A percentile compares a stretch with the other conserved stretches of the same genome.
phyloP scores from a whole-genome alignment of 768 basidiomycete genomes.

The Mycena latifolia region DNA sequence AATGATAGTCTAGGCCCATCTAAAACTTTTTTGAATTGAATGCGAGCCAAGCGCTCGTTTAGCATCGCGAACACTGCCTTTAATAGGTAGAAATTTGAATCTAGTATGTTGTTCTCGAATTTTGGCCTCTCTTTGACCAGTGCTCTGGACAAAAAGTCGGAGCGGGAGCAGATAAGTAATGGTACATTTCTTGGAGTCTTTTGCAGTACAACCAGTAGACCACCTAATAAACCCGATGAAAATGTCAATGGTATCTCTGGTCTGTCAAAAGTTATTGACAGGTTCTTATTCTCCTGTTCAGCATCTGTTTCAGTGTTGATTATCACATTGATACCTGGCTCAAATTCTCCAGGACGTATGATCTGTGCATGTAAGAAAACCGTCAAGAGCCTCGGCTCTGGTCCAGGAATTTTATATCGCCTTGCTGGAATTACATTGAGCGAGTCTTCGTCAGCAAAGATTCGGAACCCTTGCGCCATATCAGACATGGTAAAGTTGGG shows the following conservation, averaged over 20 bases:
- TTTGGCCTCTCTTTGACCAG: background rate
- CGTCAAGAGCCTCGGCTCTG: background rate
- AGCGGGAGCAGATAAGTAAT: background rate
- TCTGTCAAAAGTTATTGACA: background rate
- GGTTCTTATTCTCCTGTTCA: background rate
- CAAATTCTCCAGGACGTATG: background rate
- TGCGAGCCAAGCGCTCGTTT: constrained; percentile 4
- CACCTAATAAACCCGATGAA: too few relatives aligned
- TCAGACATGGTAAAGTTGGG: background rate
- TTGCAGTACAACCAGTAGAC: too few relatives aligned
- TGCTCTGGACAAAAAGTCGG: background rate
- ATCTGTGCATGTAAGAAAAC: background rate
- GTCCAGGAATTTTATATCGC: background rate
- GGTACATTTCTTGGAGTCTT: background rate
- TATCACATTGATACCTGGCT: background rate
- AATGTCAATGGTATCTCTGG: too few relatives aligned
- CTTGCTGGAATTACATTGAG: constrained; percentile 3
- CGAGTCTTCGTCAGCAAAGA: background rate
- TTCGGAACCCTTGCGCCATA: background rate
- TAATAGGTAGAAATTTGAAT: background rate
- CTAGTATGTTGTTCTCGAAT: background rate
- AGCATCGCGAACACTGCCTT: background rate
- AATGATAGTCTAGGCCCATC: too few relatives aligned
- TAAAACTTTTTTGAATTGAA: background rate
- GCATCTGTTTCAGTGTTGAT: background rate